Conservation (phyloP, 148 eudicot genomes). For the Mesembryanthemum crystallinum region DNA sequence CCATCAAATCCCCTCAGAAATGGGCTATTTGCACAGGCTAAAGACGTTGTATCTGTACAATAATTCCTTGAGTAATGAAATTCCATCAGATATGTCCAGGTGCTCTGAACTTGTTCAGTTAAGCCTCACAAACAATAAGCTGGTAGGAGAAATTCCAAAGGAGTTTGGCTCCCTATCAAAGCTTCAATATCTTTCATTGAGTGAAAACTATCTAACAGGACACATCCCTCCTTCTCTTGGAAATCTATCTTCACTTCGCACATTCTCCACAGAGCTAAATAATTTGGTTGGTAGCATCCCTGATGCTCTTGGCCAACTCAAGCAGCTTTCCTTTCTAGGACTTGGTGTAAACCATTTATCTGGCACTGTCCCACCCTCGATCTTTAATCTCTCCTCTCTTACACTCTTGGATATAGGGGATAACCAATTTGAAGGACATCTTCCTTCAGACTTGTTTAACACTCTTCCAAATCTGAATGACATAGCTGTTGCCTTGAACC, state of each 20-base stretch:
- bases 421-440: conserved; percentile 25
- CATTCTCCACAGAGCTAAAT: conserved; percentile 4
- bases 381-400: conserved; percentile 32
- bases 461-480: conserved; percentile 19
- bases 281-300: conserved; percentile 24
- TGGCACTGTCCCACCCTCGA: conserved; percentile 25
- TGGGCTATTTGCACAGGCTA: conserved; percentile 25
- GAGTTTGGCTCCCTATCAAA: conserved; percentile 20
- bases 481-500: conserved; percentile 11
- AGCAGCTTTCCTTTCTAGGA: background rate
- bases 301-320: conserved; percentile 21
- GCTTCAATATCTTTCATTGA: conserved; percentile 6
- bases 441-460: conserved; percentile 24
- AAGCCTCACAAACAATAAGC: conserved; percentile 4
- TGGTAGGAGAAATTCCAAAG: conserved; percentile 34
- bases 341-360: conserved; percentile 13
- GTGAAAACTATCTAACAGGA: conserved; percentile 27
- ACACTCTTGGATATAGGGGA: background rate
- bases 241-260: conserved; percentile 27
- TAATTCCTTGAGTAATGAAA: conserved; percentile 1
- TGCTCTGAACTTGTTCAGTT: background rate
- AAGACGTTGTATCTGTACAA: background rate
- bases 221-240: conserved; percentile 19
- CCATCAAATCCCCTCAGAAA: conserved; percentile 7
- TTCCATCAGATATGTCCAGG: conserved; percentile 1